Conservation (phyloP, 2,329 filamentous ascomycete genomes). For the Byssoonygena ceratinophila region DNA sequence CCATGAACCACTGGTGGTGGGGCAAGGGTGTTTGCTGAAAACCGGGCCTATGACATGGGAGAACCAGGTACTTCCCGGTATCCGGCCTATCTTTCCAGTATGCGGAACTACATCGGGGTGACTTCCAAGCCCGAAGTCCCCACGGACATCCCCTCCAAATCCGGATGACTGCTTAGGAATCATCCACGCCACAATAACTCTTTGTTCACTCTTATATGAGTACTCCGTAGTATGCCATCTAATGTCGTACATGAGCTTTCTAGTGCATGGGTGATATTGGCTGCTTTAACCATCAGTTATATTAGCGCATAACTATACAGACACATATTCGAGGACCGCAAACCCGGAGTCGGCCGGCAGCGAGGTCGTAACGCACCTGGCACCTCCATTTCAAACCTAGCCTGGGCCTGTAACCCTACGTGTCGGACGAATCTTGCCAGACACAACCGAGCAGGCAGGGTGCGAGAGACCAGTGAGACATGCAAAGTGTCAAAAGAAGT, state of each 20-base stretch:
- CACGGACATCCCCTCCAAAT: not conserved
- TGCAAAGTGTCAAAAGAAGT: not conserved
- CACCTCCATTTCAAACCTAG: not conserved
- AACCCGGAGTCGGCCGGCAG: not conserved
- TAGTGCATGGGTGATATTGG: no score
- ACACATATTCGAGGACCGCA: not conserved
- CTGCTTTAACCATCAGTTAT: not conserved
- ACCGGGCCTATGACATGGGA: not conserved
- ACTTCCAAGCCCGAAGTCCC: not conserved
- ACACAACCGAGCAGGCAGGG: not conserved
- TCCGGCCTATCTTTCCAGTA: not conserved
- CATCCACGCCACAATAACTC: not conserved
- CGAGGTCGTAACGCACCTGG: not conserved
- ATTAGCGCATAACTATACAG: not conserved
- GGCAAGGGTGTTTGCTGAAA: not conserved
- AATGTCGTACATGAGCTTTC: no score
- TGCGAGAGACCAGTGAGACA: no score
- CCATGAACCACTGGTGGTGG: not conserved
- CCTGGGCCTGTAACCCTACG: not conserved
- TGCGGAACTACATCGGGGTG: not conserved
- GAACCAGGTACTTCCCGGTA: conserved; percentile 1
- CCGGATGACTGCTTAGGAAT: conserved; percentile 1
- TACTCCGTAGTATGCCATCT: not conserved
- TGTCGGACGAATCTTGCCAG: not conserved
- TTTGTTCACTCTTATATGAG: not conserved